These are phyloP conservation scores for Ceratobasidium sp. DNA, from an alignment of 1,284 basidiomycete genomes.

Conservation along the genomic window DNA sequence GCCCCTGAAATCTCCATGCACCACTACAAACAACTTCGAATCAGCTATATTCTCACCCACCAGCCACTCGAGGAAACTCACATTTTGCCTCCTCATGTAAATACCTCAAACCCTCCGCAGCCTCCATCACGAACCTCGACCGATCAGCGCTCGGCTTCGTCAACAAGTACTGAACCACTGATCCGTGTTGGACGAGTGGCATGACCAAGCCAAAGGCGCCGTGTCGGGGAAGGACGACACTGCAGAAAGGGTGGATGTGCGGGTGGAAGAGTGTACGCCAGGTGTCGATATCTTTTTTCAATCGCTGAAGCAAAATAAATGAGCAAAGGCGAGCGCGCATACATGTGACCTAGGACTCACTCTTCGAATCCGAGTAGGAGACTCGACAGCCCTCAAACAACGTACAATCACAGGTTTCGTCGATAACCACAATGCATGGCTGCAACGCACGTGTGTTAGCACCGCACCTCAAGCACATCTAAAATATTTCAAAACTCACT, in stretches of 20 bases:
- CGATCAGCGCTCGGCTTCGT: constrained; percentile 17
- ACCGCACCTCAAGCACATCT: neutral
- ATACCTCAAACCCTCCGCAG: constrained; percentile 38
- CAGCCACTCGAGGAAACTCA: neutral
- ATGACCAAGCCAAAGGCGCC: constrained; percentile 32
- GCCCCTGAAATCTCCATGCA: constrained; percentile 35
- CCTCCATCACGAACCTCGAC: constrained; percentile 31
- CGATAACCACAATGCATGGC: constrained; percentile 26
- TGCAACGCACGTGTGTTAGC: neutral
- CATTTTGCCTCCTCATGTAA: constrained; percentile 38
- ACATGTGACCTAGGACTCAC: neutral
- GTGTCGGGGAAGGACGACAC: constrained; percentile 22
- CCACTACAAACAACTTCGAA: constrained; percentile 1
- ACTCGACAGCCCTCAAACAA: constrained; percentile 23
- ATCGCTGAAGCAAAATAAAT: neutral
- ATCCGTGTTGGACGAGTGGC: constrained; percentile 6
- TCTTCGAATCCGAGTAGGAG: constrained; percentile 34
- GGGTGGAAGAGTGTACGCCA: constrained; percentile 40
- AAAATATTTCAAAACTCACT: constrained; percentile 26
- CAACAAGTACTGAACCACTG: constrained; percentile 32
- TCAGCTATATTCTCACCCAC: neutral
- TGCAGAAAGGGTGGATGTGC: constrained; percentile 26
- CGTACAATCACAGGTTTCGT: constrained; percentile 19
- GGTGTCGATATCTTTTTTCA: constrained; percentile 18
- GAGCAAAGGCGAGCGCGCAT: neutral